Conservation (phyloP, 768 basidiomycete genomes). For the Mycena sanguinolenta region DNA sequence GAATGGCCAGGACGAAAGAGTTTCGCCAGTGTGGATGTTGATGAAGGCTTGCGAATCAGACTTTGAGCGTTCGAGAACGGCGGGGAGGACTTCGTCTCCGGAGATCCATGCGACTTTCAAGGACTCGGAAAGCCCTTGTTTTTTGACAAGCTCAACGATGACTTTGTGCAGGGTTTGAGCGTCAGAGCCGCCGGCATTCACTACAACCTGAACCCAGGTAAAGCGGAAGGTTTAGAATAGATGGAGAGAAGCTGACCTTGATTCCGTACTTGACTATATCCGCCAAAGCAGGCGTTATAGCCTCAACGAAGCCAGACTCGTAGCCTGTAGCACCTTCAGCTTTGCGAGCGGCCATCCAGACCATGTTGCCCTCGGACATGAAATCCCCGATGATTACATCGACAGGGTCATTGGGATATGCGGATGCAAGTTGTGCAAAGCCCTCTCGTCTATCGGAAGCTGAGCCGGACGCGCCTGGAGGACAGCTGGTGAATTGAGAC, state of each 20-base stretch:
- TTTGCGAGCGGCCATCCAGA: slow-evolving; percentile 24
- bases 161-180: slow-evolving; percentile 27
- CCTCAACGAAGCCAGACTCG: slow-evolving; percentile 29
- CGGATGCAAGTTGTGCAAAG: slow-evolving; percentile 30
- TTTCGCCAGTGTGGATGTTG: slow-evolving; percentile 28
- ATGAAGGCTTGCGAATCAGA: slow-evolving; percentile 19
- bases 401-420: slow-evolving; percentile 31
- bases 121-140: slow-evolving; percentile 11
- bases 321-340: slow-evolving; percentile 10
- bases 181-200: slow-evolving; percentile 35
- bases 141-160: slow-evolving; percentile 22
- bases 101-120: slow-evolving; percentile 35
- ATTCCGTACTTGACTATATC: slow-evolving; percentile 34
- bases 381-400: slow-evolving; percentile 37
- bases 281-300: slow-evolving; percentile 18
- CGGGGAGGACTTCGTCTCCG: slow-evolving; percentile 35
- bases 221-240: no score
- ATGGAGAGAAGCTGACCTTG: slow-evolving; percentile 17
- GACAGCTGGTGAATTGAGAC: neutral
- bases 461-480: slow-evolving; percentile 31
- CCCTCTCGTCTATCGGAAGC: slow-evolving; percentile 24
- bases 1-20: slow-evolving; percentile 32
- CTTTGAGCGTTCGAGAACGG: slow-evolving; percentile 19
- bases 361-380: slow-evolving; percentile 37
- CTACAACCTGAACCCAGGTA: slow-evolving; percentile 20